Conservation (phyloP, 1,284 basidiomycete species). For the Pascua guehoae region DNA sequence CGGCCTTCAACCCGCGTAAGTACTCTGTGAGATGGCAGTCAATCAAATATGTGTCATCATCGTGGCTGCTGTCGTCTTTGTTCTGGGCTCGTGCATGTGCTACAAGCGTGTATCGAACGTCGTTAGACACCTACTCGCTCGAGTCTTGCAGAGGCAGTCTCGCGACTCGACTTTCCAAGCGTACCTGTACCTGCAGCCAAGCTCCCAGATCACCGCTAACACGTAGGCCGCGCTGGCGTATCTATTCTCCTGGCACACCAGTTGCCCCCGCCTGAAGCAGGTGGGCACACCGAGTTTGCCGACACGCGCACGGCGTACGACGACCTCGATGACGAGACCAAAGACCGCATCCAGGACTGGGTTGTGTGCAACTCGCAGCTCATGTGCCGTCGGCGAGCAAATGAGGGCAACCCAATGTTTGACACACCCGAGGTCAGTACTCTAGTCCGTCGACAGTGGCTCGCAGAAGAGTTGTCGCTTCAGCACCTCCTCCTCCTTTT, state of each 20-base stretch:
- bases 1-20: constrained; percentile 20
- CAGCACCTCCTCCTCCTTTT: too few relatives aligned
- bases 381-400: constrained; percentile 29
- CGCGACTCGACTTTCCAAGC: too few relatives aligned
- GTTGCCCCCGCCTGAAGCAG: constrained; percentile 14
- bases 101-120: too few relatives aligned
- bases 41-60: too few relatives aligned
- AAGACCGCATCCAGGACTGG: constrained; percentile 30
- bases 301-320: constrained; percentile 20
- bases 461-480: too few relatives aligned
- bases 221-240: constrained; percentile 12
- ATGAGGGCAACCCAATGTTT: constrained; percentile 5
- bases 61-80: too few relatives aligned
- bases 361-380: constrained; percentile 33
- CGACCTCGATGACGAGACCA: constrained; percentile 17
- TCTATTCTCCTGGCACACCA: constrained; percentile 19
- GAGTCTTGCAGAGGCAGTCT: too few relatives aligned
- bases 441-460: neutral
- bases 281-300: constrained; percentile 24
- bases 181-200: too few relatives aligned
- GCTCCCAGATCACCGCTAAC: too few relatives aligned
- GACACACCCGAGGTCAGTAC: neutral
- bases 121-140: too few relatives aligned
- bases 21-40: too few relatives aligned
- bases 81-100: too few relatives aligned